Percentiles rank a stretch among this genome's conserved stretches.
These are phyloP conservation scores for Scenedesmus sp. DNA, from an alignment of 163 green algal species.

Conservation along the genomic window DNA sequence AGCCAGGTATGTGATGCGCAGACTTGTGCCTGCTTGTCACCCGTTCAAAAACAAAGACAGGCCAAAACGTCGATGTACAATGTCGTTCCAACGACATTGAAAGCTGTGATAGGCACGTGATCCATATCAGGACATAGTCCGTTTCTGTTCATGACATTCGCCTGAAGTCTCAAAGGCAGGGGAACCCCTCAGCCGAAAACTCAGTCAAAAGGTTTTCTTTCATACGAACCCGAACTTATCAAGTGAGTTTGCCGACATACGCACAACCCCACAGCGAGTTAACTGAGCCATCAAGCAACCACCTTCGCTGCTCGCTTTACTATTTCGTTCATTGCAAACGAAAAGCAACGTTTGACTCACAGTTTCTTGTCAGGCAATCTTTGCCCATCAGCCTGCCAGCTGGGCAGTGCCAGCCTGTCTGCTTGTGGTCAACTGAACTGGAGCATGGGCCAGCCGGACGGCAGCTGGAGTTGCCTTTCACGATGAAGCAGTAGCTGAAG, in stretches of 20 bases:
- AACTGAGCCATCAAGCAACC: not conserved
- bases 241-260: not conserved
- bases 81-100: not conserved
- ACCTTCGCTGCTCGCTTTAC: not conserved
- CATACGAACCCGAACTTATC: not conserved
- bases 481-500: not conserved
- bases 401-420: slow-evolving; percentile 2
- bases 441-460: not conserved
- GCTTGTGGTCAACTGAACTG: not conserved
- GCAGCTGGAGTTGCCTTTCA: not conserved
- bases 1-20: not conserved
- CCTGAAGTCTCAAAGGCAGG: not conserved
- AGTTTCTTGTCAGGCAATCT: not conserved
- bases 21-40: not conserved
- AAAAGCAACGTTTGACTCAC: not conserved
- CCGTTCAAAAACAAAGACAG: not conserved
- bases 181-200: no score
- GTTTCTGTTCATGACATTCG: not conserved
- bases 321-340: not conserved
- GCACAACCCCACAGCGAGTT: not conserved
- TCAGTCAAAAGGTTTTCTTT: no score
- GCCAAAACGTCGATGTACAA: not conserved
- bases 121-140: not conserved
- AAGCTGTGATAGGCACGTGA: not conserved
- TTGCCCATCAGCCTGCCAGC: not conserved